Base-by-base conservation (phyloP, 148 eudicot genomes). In the Cornus controversa region DNA sequence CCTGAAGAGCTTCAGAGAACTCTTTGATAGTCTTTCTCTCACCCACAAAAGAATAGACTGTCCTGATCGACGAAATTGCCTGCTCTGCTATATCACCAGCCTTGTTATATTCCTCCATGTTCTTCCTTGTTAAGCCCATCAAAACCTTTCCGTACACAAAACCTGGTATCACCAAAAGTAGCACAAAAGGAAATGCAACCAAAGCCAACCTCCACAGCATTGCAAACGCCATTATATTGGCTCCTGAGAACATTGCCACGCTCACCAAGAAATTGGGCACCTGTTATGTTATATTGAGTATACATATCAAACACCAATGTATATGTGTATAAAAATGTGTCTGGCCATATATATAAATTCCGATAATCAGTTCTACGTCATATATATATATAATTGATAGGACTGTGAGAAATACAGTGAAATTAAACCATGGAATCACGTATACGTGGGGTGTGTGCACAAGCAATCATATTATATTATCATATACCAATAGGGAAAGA, bases 21-120 rank as follows among this genome's bases (percentile, higher is more conserved):
- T 75, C 50, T 3, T 72, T 16, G 1, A 75, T 50, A 0, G 80
- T 78, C 69, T 72, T 81, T 11, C 31, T 73, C 36, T 84, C 87
- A 1, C 80, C 87, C 2, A 81, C 87, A 34, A 78, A 81, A 9
- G 87, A 77, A 47, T 84, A 84, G 5, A 84, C 84, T 13, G 87
- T 84, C n/a, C 84, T 29, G 2, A 84, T 57, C 0, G 84, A 81
- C 10, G 87, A 75, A 23, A 84, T 62, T 0, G 87, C 84, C 31
- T 84, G 87, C 76, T 84, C 87, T 27, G 75, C 79, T n/a, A 84
- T 69, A 0, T 31, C 66, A 10, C 84, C 87, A n/a, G 87, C 87
- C 69, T 78, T 81, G 34, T 75, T 78, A 50, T 84, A 80, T 50
- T 81, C 87, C 50, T 47, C 62, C 26, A 75, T 78, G 22, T 80